phyloP scores from a whole-genome alignment of 176 grass and related monocot genomes.

The Bromus sterilis region DNA sequence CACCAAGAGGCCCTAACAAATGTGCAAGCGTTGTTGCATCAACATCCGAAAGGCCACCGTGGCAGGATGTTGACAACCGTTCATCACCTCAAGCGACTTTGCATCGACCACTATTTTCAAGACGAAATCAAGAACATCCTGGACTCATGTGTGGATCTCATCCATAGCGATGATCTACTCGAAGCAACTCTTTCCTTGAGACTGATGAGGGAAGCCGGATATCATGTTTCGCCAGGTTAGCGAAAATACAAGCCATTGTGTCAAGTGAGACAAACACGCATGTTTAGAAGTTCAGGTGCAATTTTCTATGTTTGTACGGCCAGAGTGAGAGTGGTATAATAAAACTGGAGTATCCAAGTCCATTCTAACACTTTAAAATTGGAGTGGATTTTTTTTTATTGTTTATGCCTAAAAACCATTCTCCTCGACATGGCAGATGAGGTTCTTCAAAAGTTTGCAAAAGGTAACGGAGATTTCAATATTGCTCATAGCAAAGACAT shows the following conservation, averaged over 20 bases:
- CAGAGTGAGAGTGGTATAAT: background rate
- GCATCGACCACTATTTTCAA: slow-evolving; percentile 42
- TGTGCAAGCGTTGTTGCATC: background rate
- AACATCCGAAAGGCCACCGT: background rate
- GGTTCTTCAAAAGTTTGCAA: slow-evolving; percentile 7
- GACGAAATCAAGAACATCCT: slow-evolving; percentile 15
- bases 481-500: slow-evolving; percentile 11
- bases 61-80: slow-evolving; percentile 5
- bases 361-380: background rate
- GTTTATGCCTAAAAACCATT: background rate
- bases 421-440: background rate
- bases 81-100: slow-evolving; percentile 39
- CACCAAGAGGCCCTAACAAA: background rate
- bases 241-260: background rate
- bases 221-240: slow-evolving; percentile 34
- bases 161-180: background rate
- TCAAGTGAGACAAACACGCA: no score
- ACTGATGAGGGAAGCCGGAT: slow-evolving; percentile 41
- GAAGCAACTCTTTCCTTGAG: slow-evolving; percentile 27
- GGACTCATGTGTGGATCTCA: background rate
- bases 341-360: background rate
- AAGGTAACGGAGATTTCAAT: slow-evolving; percentile 22
- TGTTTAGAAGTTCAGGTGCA: no score
- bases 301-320: background rate
- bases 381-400: no score